These are phyloP conservation scores for Paracamarosporium sp. DNA, from an alignment of 2,329 filamentous ascomycete species.

Conservation along the genomic window DNA sequence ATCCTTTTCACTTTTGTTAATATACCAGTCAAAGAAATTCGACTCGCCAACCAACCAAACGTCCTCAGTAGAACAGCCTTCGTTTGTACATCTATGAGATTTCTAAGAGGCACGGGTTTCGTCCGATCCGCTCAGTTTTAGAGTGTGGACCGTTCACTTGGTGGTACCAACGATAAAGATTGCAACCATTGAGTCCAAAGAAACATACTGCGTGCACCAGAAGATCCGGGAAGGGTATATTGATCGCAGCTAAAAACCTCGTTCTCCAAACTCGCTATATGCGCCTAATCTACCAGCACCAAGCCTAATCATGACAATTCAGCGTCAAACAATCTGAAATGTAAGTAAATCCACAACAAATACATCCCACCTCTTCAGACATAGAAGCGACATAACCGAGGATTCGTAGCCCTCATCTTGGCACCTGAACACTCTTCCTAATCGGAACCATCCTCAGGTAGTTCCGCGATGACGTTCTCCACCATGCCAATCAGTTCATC, in stretches of 20 bases:
- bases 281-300: neutral
- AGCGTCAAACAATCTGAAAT: neutral
- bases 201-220: neutral
- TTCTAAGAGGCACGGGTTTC: too few relatives aligned
- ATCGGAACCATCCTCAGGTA: conserved; percentile 66
- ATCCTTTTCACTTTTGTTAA: too few relatives aligned
- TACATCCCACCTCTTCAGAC: neutral
- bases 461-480: conserved; percentile 71
- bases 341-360: neutral
- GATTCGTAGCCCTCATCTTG: neutral
- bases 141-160: too few relatives aligned
- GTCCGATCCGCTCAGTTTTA: too few relatives aligned
- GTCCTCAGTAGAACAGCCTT: too few relatives aligned
- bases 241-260: neutral
- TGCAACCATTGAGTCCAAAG: neutral
- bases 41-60: too few relatives aligned
- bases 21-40: too few relatives aligned
- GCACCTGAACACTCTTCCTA: conserved; percentile 7
- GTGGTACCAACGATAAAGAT: too few relatives aligned
- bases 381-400: neutral
- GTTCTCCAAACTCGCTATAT: too few relatives aligned
- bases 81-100: too few relatives aligned
- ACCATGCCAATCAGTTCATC: conserved; percentile 82
- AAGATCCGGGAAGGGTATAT: neutral
- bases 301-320: neutral